These are phyloP conservation scores for Selenicereus undatus DNA, from an alignment of 148 eudicot genomes.

Conservation along the genomic window DNA sequence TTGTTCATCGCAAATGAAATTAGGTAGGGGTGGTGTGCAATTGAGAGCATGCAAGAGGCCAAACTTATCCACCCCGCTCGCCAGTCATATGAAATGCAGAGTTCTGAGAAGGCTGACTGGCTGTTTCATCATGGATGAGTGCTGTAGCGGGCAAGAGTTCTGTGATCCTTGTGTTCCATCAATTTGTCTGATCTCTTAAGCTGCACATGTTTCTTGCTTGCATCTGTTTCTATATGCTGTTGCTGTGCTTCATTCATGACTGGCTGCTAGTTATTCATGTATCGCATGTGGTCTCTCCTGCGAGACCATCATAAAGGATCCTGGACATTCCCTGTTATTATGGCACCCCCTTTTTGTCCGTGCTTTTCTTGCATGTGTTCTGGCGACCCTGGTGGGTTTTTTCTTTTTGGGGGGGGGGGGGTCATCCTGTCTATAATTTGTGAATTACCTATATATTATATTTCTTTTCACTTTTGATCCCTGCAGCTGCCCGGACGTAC, in stretches of 20 bases:
- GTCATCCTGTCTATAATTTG: neutral
- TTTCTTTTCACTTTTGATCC: neutral
- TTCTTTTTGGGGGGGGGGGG: no score
- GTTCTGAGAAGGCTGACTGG: neutral
- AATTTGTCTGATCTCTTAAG: constrained; percentile 5
- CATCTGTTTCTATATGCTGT: constrained; percentile 2
- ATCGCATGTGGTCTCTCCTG: constrained; percentile 16
- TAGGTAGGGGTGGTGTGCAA: neutral
- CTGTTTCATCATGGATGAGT: constrained; percentile 2
- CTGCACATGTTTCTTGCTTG: constrained; percentile 18
- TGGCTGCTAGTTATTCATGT: constrained; percentile 15
- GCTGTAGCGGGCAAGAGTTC: neutral
- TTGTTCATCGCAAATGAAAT: neutral
- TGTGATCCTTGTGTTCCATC: constrained; percentile 8
- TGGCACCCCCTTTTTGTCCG: neutral
- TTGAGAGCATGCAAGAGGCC: neutral
- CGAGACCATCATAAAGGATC: neutral
- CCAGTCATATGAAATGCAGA: neutral
- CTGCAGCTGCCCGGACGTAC: constrained; percentile 81
- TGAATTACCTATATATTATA: neutral
- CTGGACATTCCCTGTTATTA: constrained; percentile 2
- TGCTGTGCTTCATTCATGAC: neutral
- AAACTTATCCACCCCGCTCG: constrained; percentile 2
- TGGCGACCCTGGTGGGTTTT: neutral
- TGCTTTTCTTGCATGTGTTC: neutral